Evolutionary conservation across 257 asterid species (phyloP), one percentile per base, ranked within the genome.

Genomic region (Hygrophila difformis): DNA sequence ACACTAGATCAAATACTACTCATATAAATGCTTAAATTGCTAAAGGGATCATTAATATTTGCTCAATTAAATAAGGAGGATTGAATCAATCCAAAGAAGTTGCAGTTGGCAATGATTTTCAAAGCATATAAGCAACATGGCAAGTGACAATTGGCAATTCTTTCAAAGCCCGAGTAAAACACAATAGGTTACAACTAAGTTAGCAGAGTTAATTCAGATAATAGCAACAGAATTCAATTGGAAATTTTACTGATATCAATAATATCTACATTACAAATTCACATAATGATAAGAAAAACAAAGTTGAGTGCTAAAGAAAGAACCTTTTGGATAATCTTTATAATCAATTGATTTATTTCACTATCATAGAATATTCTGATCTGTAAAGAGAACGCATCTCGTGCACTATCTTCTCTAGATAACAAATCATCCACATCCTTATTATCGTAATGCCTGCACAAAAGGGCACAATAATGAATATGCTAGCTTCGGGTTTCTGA

Each of bases 241-340:
- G n/a, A n/a, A 13, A 54, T n/a, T 51, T 20, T 21, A 56, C 14
- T 12, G 24, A 49, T 28, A 57, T 23, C 49, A 41, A n/a, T 11
- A 18, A 46, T 29, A 49, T 19, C 53, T 35, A 51, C 35, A 38
- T 34, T 24, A 26, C 36, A 31, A 29, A 31, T 45, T 18, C 15
- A 39, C 23, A 24, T 31, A 61, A 50, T 37, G 42, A 19, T 47
- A 55, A 28, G 26, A 28, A 40, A 26, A 29, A 44, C 1, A 26
- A 45, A 34, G 39, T 13, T 33, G 13, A 56, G 18, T 47, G 22
- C 33, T 26, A 28, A 21, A 16, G n/a, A 26, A 26, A 10, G 26
- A 46, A 84, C 95, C 88, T 77, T 73, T 60, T 65, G 69, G 58
- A 64, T 66, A 60, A 84, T 84, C 74, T 68, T 84, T 56, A 84